Evolutionary conservation across 2,329 filamentous ascomycete species (phyloP), one percentile per base, ranked within the genome.

Genomic region (Nigrospora sphaerica): DNA sequence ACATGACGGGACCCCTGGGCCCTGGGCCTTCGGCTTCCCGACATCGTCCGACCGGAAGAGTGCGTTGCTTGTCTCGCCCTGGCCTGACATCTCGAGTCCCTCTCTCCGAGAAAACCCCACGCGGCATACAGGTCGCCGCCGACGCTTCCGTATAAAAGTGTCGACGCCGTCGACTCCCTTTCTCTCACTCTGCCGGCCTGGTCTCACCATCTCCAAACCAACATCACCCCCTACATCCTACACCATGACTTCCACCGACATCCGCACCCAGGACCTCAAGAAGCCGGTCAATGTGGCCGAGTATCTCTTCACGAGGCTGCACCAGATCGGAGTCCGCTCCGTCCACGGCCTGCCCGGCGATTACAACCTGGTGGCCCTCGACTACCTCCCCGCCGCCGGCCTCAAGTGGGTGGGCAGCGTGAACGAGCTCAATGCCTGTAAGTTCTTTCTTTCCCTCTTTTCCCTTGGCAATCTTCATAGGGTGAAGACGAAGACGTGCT

Each of bases 371-470:
- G 73, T 79, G 14, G 74, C 82, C 10, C 72, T 88, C 19, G 85
- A 88, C 62, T 85, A 84, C 61, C 66, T 88, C 38, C 70, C 75
- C 19, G 71, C 75, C 33, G 69, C 70, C 41, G 77, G 73, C 6
- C 65, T 88, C 34, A 73, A 74, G 56, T 86, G 82, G 82, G 78
- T 85, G 36, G 79, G 79, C 47, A 87, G 82, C 60, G 79, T 80
- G 53, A 88, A 88, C 58, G 85, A 88, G 62, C 74, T 88, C 48
- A 88, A 88, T 60, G 84, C 84, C 39, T 80, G 81, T 81, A 57
- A 63, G 72, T 61, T n/a, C 54, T 16, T 57, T 48, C 41, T 36
- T 34, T 34, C 43, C 23, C 32, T 19, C 19, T 3, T 6, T 4
- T n/a, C 12, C 7, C 13, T 17, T 34, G 10, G 12, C 10, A 4